A percentile compares a stretch with the other conserved stretches of the same genome.
Conservation (phyloP, 192 early-diverging fungal species). For the Polychytrium aggregatum region DNA sequence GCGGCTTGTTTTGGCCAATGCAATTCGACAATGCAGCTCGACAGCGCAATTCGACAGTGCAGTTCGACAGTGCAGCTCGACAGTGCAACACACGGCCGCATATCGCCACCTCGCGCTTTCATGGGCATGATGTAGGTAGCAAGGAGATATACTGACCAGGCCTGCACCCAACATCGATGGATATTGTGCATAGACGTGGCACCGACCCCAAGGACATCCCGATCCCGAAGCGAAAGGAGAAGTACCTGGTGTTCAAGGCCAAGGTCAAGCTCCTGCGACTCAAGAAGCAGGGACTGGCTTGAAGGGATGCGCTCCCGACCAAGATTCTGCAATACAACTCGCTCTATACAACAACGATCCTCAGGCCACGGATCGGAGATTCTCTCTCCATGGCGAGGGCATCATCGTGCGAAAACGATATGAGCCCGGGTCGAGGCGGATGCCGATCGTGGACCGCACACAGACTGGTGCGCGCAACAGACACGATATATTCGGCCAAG, state of each 20-base stretch:
- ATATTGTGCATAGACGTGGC: conserved; percentile 11
- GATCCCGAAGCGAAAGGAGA: conserved; percentile 28
- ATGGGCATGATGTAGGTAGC: too few relatives aligned
- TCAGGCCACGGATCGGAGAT: too few relatives aligned
- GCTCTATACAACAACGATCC: too few relatives aligned
- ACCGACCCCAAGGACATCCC: conserved; percentile 16
- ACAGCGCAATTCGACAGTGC: neutral
- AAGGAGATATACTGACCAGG: too few relatives aligned
- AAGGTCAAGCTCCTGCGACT: conserved; percentile 21
- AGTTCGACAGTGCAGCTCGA: neutral
- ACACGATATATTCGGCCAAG: too few relatives aligned
- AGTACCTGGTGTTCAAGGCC: conserved; percentile 22
- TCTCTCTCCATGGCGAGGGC: too few relatives aligned
- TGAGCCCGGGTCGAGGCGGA: too few relatives aligned
- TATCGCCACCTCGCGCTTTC: neutral
- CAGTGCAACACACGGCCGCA: neutral
- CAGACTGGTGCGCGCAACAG: too few relatives aligned
- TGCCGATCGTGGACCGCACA: too few relatives aligned
- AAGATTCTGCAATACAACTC: too few relatives aligned
- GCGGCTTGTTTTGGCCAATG: neutral
- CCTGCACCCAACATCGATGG: neutral
- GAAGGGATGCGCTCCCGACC: too few relatives aligned
- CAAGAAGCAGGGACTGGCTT: conserved; percentile 32
- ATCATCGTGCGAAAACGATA: too few relatives aligned
- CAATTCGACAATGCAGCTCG: neutral